Percentiles rank a stretch among this genome's conserved stretches.
Evolutionary conservation across 768 basidiomycete species (phyloP).

Genomic region (Gymnopilus dilepis): DNA sequence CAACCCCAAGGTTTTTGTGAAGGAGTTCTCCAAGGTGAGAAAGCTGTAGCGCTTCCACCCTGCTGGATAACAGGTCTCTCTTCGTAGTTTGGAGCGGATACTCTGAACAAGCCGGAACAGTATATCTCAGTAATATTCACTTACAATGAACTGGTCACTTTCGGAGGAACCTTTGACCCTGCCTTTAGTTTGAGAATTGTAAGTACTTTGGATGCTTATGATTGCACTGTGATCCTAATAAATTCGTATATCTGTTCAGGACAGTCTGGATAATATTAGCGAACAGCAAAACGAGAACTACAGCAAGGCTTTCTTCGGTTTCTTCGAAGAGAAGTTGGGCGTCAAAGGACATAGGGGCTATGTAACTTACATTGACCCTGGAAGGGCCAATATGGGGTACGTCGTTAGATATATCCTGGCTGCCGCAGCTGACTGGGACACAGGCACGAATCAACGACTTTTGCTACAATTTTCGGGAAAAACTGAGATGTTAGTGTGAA

Average conservation of each 20-base stretch:
- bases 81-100: slow-evolving; percentile 54
- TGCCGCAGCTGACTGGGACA: neutral
- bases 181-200: slow-evolving; percentile 66
- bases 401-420: slow-evolving; percentile 17
- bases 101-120: slow-evolving; percentile 57
- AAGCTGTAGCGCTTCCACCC: no score
- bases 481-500: slow-evolving; percentile 15
- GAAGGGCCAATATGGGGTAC: slow-evolving; percentile 52
- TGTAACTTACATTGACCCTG: slow-evolving; percentile 62
- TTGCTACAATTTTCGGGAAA: slow-evolving; percentile 46
- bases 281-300: slow-evolving; percentile 53
- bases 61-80: neutral
- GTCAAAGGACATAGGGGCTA: slow-evolving; percentile 60
- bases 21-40: slow-evolving; percentile 63
- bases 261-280: slow-evolving; percentile 60
- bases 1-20: slow-evolving; percentile 46
- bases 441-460: slow-evolving; percentile 51
- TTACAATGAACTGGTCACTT: slow-evolving; percentile 65
- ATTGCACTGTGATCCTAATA: no score
- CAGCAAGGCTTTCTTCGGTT: slow-evolving; percentile 59
- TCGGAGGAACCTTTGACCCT: slow-evolving; percentile 67
- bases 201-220: slow-evolving; percentile 33
- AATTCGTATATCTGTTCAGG: slow-evolving; percentile 38
- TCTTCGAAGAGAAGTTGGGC: slow-evolving; percentile 59
- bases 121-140: slow-evolving; percentile 59